Evolutionary conservation across 2,329 filamentous ascomycete species (phyloP), one percentile per base, ranked within the genome.

Genomic region (Didymella lethalis): DNA sequence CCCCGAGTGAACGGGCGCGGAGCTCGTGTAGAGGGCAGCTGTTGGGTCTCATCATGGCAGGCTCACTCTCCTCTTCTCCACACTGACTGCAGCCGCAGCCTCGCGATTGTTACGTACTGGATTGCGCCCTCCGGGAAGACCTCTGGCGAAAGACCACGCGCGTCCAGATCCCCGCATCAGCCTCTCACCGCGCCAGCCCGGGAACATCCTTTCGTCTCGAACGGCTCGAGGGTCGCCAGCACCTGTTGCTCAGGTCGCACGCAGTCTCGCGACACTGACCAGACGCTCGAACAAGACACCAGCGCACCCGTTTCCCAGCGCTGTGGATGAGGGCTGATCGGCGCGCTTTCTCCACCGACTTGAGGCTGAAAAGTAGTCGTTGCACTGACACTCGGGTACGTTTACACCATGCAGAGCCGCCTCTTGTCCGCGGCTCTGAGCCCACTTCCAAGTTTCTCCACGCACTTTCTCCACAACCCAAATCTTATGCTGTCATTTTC

Each of bases 371-470:
- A 70, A 64, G 59, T 63, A 68, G 64, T 66, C 65, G 70, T 75
- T 65, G 72, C 73, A 75, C 74, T 69, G 65, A 64, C 65, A 64
- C 64, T 54, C 74, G 73, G 73, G 74, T 76, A 76, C 64, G 73
- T 75, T 67, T 63, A 53, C 62, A 66, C 67, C 63, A 66, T 64
- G 70, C 74, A 76, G 74, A 76, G 74, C 73, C 73, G 72, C 72
- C 48, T 64, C 60, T 48, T 51, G 55, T 56, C 49, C 58, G 54
- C 63, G 50, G 63, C 57, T 61, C 57, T 55, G 52, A 52, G 48
- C 57, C 50, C 49, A 41, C 52, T 61, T 60, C 59, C 61, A 64
- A 64, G 55, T 57, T 55, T 54, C 54, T 48, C 54, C 60, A 57
- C 56, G 60, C 54, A 61, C 48, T 38, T 61, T 61, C 60, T 57